Percentiles rank a stretch among this genome's conserved stretches.
Evolutionary conservation across 257 asterid species (phyloP).

Genomic region (Ilex asprella): DNA sequence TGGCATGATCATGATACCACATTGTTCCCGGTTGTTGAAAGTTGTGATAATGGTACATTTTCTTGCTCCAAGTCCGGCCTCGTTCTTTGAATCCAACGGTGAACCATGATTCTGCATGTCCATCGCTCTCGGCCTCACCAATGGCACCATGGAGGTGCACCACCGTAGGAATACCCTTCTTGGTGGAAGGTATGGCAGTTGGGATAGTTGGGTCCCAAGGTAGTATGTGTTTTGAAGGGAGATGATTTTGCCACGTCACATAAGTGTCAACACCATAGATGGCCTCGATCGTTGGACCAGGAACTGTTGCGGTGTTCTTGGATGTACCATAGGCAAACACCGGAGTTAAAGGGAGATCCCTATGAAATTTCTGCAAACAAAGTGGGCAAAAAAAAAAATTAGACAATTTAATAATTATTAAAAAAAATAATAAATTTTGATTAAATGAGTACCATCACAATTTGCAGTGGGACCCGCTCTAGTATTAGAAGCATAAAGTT

Average conservation of each 20-base stretch:
- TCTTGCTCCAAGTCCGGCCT: slow-evolving; percentile 56
- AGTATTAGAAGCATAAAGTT: too few species aligned
- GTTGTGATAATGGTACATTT: slow-evolving; percentile 54
- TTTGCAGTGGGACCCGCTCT: too few species aligned
- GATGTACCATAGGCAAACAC: slow-evolving; percentile 76
- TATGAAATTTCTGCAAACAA: slow-evolving; percentile 64
- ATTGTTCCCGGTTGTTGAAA: slow-evolving; percentile 78
- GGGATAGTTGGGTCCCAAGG: slow-evolving; percentile 91
- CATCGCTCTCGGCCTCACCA: slow-evolving; percentile 66
- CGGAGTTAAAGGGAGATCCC: slow-evolving; percentile 57
- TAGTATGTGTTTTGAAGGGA: slow-evolving; percentile 71
- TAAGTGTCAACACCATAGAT: slow-evolving; percentile 45
- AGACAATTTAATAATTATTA: too few species aligned
- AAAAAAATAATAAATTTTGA: not conserved
- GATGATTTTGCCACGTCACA: slow-evolving; percentile 56
- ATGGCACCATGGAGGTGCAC: slow-evolving; percentile 89
- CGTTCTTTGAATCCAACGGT: slow-evolving; percentile 38
- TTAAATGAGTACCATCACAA: too few species aligned
- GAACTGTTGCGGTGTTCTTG: slow-evolving; percentile 45
- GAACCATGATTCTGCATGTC: slow-evolving; percentile 64
- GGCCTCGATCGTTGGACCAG: slow-evolving; percentile 92
- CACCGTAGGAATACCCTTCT: slow-evolving; percentile 67
- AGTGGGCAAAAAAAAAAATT: not conserved
- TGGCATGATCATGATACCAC: slow-evolving; percentile 92
- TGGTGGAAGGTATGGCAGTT: slow-evolving; percentile 41